Conservation (phyloP, 345 rosid genomes). For the Gossypium stocksii region DNA sequence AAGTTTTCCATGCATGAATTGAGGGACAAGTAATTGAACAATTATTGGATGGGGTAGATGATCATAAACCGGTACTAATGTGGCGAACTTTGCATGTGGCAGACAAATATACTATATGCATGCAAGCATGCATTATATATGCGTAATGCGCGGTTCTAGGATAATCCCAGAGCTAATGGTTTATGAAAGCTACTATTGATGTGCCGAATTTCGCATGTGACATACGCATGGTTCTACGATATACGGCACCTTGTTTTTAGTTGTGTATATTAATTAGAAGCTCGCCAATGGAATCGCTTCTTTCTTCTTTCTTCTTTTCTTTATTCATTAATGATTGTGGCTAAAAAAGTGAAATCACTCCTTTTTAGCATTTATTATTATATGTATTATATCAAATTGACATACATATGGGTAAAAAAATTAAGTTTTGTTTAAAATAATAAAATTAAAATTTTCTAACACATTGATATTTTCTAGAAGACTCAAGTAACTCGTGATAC, state of each 20-base stretch:
- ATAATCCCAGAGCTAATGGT: slow-evolving; percentile 18
- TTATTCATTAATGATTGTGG: not conserved
- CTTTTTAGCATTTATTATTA: too few relatives aligned
- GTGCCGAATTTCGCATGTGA: too few relatives aligned
- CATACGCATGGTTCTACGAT: not conserved
- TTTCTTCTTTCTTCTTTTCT: not conserved
- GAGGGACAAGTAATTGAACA: not conserved
- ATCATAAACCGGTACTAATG: not conserved
- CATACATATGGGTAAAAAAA: too few relatives aligned
- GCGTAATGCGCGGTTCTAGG: not conserved
- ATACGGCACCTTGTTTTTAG: slow-evolving; percentile 6
- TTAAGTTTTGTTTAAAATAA: too few relatives aligned
- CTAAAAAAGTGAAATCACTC: too few relatives aligned
- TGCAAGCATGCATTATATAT: not conserved
- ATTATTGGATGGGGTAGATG: not conserved
- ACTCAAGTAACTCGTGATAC: too few relatives aligned
- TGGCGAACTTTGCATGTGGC: not conserved
- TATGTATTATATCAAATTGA: too few relatives aligned
- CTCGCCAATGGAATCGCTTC: not conserved
- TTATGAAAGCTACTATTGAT: not conserved
- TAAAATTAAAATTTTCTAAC: too few relatives aligned
- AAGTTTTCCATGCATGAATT: not conserved
- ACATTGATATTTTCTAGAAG: too few relatives aligned
- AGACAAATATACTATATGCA: too few relatives aligned
- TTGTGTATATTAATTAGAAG: not conserved